Evolutionary conservation across 352 stramenopile species (phyloP).

Genomic region (Pythium myriotylum): DNA sequence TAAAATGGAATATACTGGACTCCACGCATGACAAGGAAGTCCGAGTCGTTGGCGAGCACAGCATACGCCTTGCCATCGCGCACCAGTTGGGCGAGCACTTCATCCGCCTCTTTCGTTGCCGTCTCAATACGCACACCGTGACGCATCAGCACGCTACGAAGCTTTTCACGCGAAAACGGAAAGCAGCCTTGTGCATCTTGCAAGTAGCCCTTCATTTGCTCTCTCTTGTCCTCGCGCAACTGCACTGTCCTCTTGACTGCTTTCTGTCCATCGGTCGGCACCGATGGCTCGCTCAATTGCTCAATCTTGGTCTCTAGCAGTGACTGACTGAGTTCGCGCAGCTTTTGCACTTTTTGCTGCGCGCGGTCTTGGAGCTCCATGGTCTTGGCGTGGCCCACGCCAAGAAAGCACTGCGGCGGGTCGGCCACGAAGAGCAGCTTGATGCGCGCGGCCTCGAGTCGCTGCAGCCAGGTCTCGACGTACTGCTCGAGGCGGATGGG

Average conservation of each 20-base stretch:
- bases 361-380: constrained; percentile 56
- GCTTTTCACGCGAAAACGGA: constrained; percentile 71
- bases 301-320: constrained; percentile 30
- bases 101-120: constrained; percentile 71
- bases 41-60: constrained; percentile 83
- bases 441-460: constrained; percentile 44
- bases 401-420: constrained; percentile 75
- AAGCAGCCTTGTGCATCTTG: constrained; percentile 73
- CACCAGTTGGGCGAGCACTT: constrained; percentile 72
- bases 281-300: no score
- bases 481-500: constrained; percentile 43
- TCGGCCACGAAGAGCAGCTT: constrained; percentile 72
- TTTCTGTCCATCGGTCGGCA: not conserved
- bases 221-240: constrained; percentile 18
- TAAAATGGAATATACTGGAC: constrained; percentile 83
- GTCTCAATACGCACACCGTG: constrained; percentile 55
- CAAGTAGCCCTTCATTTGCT: constrained; percentile 35
- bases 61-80: constrained; percentile 53
- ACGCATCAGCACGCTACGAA: constrained; percentile 58
- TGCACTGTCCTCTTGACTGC: not conserved
- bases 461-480: constrained; percentile 40
- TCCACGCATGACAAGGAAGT: constrained; percentile 87
- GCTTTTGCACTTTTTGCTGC: constrained; percentile 52
- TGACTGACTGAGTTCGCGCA: constrained; percentile 37
- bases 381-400: constrained; percentile 66